Base-by-base conservation (phyloP, 169 alveolate genomes). In the Plasmodium sp. region DNA sequence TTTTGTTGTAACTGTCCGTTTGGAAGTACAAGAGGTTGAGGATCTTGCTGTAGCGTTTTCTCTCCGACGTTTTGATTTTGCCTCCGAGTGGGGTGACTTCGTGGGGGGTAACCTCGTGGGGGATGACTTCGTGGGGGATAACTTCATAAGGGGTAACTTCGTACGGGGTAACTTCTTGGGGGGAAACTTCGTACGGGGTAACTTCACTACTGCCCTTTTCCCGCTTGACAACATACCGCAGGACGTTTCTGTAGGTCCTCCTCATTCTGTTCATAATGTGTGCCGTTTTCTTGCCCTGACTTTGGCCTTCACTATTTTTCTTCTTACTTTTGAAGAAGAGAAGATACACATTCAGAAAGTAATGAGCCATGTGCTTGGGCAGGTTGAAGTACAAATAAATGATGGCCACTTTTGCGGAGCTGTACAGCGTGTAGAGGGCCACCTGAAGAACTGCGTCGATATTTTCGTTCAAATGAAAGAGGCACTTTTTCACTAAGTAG, bases 371-470 rank as follows among this genome's bases (percentile, higher is more conserved):
- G 39, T 80, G 56, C 5, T 62, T 39, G 0, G 94, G 94, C 7
- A 90, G 58, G 22, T 90, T 90, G 39, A 81, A 90, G 41, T 90
- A 90, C 81, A 90, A 80, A 81, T 90, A 90, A 31, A 74, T 81
- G 58, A 90, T 81, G 54, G 41, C 48, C 62, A 90, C 51, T 71
- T 90, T 90, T 67, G 83, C 73, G 10, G 81, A 39, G 67, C 81
- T 90, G 71, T 62, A 90, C 74, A 90, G 27, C 45, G 77, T 67
- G 18, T 81, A 90, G 2, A 90, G 83, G 62, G 91, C 81, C 16
- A 90, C 6, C 22, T 90, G 94, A 41, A 58, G 41, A 81, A 81
- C 71, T 27, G 77, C 34, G 56, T 80, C 54, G 39, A 90, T 81
- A 81, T 90, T 80, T 14, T 90, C 94, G 74, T 90, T 90, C 45